phyloP scores from a whole-genome alignment of 257 asterid species.

The Petunia axillaris region DNA sequence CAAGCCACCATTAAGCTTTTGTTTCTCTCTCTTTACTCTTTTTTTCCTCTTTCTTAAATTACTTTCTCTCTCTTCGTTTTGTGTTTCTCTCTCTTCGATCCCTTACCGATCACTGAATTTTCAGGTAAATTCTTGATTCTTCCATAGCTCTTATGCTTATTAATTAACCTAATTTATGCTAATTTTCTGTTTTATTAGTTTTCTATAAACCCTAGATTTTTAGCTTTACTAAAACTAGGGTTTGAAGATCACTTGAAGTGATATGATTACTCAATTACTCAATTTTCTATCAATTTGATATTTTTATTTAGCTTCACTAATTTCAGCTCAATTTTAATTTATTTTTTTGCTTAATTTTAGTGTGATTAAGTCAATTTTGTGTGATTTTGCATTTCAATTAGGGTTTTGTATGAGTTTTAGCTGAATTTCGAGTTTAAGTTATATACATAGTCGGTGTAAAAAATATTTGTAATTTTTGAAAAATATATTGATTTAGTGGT shows the following conservation, averaged over 20 bases:
- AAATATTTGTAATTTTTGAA: neutral
- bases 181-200: constrained; percentile 35
- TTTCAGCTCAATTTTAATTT: too few relatives aligned
- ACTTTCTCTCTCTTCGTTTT: constrained; percentile 31
- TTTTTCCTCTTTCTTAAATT: constrained; percentile 30
- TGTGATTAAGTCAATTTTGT: neutral
- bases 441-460: neutral
- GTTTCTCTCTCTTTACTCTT: neutral
- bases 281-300: neutral
- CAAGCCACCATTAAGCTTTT: constrained; percentile 8
- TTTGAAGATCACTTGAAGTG: constrained; percentile 36
- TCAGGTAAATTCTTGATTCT: constrained; percentile 31
- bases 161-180: constrained; percentile 14
- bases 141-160: constrained; percentile 16
- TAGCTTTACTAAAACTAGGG: constrained; percentile 48
- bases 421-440: neutral
- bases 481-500: neutral
- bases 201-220: constrained; percentile 57
- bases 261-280: constrained; percentile 21
- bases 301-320: too few relatives aligned
- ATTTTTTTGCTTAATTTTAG: too few relatives aligned
- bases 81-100: constrained; percentile 47
- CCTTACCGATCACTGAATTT: constrained; percentile 53
- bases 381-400: constrained; percentile 19
- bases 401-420: constrained; percentile 24